Percentiles rank a stretch among this genome's conserved stretches.
These are phyloP conservation scores for Ocimum tenuiflorum DNA, from an alignment of 257 asterid genomes.

Conservation along the genomic window DNA sequence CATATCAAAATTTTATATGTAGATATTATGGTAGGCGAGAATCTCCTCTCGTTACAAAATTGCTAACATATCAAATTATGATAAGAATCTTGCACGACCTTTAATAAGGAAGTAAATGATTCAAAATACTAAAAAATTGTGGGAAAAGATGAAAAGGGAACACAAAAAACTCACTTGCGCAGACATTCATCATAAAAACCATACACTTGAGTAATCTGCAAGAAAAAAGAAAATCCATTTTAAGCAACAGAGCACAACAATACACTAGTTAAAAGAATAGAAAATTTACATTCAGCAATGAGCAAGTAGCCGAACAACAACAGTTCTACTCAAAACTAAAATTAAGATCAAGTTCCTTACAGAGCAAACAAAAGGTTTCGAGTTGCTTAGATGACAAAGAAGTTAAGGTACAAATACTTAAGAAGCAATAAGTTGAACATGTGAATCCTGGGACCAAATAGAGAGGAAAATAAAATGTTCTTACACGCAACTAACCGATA, in stretches of 20 bases:
- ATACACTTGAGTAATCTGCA: conserved; percentile 75
- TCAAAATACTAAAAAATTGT: background rate
- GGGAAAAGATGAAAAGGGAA: conserved; percentile 5
- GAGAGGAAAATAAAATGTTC: background rate
- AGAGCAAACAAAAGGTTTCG: background rate
- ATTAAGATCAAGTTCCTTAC: background rate
- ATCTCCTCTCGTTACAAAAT: background rate
- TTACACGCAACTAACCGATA: background rate
- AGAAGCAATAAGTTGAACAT: background rate
- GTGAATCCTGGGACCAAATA: background rate
- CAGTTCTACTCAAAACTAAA: background rate
- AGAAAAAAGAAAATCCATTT: background rate
- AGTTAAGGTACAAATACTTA: background rate
- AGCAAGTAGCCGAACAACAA: conserved; percentile 9
- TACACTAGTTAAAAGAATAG: background rate
- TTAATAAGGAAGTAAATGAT: conserved; percentile 8
- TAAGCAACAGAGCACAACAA: background rate
- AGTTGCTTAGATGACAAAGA: conserved; percentile 5
- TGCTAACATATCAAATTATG: too few species aligned
- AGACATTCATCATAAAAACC: conserved; percentile 80
- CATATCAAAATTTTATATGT: background rate
- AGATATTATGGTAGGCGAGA: background rate
- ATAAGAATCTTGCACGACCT: background rate
- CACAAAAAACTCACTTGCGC: conserved; percentile 52
- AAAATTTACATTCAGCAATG: conserved; percentile 4